phyloP scores from a whole-genome alignment of 2,329 filamentous ascomycete species.

The Conoideocrella luteorostrata region DNA sequence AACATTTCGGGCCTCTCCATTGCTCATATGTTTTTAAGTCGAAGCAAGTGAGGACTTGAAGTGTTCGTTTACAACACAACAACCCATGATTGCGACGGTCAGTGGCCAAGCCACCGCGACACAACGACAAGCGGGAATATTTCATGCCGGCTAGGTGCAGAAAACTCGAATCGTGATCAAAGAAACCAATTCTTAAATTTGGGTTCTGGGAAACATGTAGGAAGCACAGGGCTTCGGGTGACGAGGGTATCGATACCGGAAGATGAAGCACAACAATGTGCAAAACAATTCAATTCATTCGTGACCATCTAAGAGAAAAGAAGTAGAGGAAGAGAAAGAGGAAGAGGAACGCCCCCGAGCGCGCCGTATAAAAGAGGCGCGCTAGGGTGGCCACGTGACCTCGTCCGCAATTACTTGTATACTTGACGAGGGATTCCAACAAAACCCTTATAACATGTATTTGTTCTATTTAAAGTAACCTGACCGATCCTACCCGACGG shows the following conservation, averaged over 20 bases:
- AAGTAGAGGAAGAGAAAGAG: too few relatives aligned
- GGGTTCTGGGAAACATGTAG: constrained; percentile 18
- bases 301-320: too few relatives aligned
- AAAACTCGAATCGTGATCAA: not conserved
- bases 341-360: too few relatives aligned
- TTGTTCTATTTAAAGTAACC: constrained; percentile 1
- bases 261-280: too few relatives aligned
- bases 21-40: not conserved
- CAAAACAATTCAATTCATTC: too few relatives aligned
- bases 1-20: not conserved
- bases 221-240: too few relatives aligned
- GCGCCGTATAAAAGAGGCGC: too few relatives aligned
- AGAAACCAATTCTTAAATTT: not conserved
- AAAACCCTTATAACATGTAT: constrained; percentile 23
- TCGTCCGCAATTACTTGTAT: too few relatives aligned
- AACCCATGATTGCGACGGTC: not conserved
- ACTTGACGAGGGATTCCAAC: too few relatives aligned
- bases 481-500: not conserved
- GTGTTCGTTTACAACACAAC: not conserved
- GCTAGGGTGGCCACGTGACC: too few relatives aligned
- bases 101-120: not conserved
- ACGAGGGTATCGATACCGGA: too few relatives aligned
- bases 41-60: not conserved
- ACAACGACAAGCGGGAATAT: not conserved
- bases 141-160: not conserved